Conservation (phyloP, 805 yeast genomes). For the Vanderwaltozyma polyspora region DNA sequence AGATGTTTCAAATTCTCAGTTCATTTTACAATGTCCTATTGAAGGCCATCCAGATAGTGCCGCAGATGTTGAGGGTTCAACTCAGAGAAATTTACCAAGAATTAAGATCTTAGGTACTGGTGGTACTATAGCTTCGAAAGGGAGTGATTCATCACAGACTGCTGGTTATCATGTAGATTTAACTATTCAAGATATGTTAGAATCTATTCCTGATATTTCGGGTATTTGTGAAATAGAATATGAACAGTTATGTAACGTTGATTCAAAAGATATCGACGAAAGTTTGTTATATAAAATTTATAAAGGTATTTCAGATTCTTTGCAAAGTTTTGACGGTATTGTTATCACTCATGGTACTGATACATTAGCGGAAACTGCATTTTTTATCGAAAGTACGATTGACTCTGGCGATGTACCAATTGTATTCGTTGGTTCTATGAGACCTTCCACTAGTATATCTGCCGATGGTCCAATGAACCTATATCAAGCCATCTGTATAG, state of each 20-base stretch:
- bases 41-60: background rate
- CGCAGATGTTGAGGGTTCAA: background rate
- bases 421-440: conserved; percentile 63
- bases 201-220: conserved; percentile 45
- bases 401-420: conserved; percentile 42
- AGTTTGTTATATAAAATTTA: conserved; percentile 36
- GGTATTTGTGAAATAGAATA: conserved; percentile 44
- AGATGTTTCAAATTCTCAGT: conserved; percentile 24
- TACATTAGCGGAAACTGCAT: conserved; percentile 56
- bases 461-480: conserved; percentile 67
- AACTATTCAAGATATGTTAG: conserved; percentile 40
- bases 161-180: conserved; percentile 46
- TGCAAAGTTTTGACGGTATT: conserved; percentile 41
- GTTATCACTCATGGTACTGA: conserved; percentile 68
- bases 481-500: conserved; percentile 58
- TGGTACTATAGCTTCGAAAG: conserved; percentile 50
- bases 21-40: conserved; percentile 12
- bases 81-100: conserved; percentile 19
- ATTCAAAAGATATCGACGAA: conserved; percentile 46
- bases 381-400: conserved; percentile 42
- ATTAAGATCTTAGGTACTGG: conserved; percentile 47
- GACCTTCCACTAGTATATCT: conserved; percentile 59
- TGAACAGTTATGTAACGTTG: conserved; percentile 53
- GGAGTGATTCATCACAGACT: conserved; percentile 35
- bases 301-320: conserved; percentile 34